Conservation (phyloP, 176 grass and related monocot species). For the Triticum aestivum region IWGSC_CS_RefSeq_v2.1 NC_057806.1:445541849-445542348, state of each 20-base stretch:
- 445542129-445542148: background rate
- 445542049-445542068: slow-evolving; percentile 13
- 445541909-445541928: background rate
- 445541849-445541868: background rate
- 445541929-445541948: background rate
- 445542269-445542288: slow-evolving; percentile 43
- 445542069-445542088: slow-evolving; percentile 44
- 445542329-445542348: background rate
- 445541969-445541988: background rate
- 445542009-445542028: background rate
- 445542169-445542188: slow-evolving; percentile 17
- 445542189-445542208: slow-evolving; percentile 48
- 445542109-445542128: background rate
- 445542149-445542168: slow-evolving; percentile 6
- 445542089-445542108: background rate
- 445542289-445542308: background rate
- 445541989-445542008: background rate
- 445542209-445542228: slow-evolving; percentile 37
- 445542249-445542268: slow-evolving; percentile 48
- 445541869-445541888: no score
- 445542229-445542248: slow-evolving; percentile 28
- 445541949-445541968: background rate
- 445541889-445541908: background rate
- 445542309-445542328: background rate
- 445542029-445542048: slow-evolving; percentile 5